phyloP scores from a whole-genome alignment of 2,329 filamentous ascomycete species.

The Aspergillus vadensis region DNA sequence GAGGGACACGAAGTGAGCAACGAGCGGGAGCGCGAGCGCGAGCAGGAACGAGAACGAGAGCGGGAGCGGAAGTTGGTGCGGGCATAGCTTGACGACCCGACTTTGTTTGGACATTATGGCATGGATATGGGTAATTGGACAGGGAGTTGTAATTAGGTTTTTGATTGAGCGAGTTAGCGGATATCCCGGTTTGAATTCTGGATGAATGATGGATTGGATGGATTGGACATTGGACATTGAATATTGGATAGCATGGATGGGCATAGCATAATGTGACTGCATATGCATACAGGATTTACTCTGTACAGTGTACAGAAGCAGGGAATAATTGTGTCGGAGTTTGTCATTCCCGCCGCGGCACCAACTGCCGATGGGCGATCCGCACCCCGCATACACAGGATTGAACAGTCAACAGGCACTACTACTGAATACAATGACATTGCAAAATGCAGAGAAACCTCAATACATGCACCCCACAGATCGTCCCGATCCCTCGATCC shows the following conservation, averaged over 20 bases:
- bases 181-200: constrained; percentile 22
- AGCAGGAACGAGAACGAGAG: constrained; percentile 28
- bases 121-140: background rate
- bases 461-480: background rate
- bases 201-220: background rate
- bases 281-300: too few species aligned
- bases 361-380: background rate
- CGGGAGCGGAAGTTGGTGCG: constrained; percentile 34
- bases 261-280: too few species aligned
- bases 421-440: too few species aligned
- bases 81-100: constrained; percentile 14
- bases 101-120: too few species aligned
- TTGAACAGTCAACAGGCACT: too few species aligned
- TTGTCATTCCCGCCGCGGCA: background rate
- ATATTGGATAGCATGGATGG: background rate
- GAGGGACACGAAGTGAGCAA: constrained; percentile 29
- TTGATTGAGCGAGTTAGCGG: constrained; percentile 28
- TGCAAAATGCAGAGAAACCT: too few species aligned
- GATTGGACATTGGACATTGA: background rate
- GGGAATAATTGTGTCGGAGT: background rate
- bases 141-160: constrained; percentile 16
- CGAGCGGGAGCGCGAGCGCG: constrained; percentile 20
- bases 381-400: background rate
- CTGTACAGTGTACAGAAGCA: background rate
- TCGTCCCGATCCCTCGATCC: too few species aligned